Base-by-base conservation (phyloP, 208 protist genomes). In the Crithidia fasciculata region DNA sequence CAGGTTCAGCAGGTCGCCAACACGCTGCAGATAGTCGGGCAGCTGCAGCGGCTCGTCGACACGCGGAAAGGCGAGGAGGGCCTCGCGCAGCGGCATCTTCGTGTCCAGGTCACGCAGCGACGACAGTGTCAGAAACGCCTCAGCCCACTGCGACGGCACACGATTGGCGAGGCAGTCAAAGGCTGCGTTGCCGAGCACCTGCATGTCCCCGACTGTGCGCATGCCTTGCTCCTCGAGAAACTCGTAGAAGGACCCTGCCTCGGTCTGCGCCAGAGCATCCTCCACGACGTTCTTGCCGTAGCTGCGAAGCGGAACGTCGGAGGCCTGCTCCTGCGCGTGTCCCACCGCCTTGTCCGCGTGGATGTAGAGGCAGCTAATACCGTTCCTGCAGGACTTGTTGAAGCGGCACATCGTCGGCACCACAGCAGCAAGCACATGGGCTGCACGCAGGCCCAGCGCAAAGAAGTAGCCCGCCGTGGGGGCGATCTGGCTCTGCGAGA, bases 391-490 rank as follows among this genome's bases (percentile, higher is more conserved):
- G 5, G 52, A 13, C 19, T 81, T 70, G 69, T 89, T 89, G 63
- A 92, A 93, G 57, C 89, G 88, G 54, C 92, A 96, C 45, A 95
- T 59, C n/a, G 81, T 85, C 2, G 89, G 89, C 50, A 94, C 82
- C 6, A 91, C 89, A 7, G 88, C 87, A 3, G 83, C 77, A 13
- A 93, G 63, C n/a, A 82, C 80, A 18, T 84, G 67, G 8, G 85
- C 74, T 16, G 82, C 60, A 59, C 87, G 74, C 10, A 96, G 71
- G 13, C 86, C 92, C 59, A 90, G 80, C 2, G 85, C 76, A 54
- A 93, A 90, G 68, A 86, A 91, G 77, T 91, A 94, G 4, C 92
- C 92, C 5, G 92, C 92, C 0, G 89, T 96, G 1, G 87, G 86
- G 44, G 55, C 12, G 45, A 95, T 85, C 9, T 91, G 72, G 7